Evolutionary conservation across 2,329 filamentous ascomycete species (phyloP), one percentile per base, ranked within the genome.

Genomic region (Sarocladium oryzae): DNA sequence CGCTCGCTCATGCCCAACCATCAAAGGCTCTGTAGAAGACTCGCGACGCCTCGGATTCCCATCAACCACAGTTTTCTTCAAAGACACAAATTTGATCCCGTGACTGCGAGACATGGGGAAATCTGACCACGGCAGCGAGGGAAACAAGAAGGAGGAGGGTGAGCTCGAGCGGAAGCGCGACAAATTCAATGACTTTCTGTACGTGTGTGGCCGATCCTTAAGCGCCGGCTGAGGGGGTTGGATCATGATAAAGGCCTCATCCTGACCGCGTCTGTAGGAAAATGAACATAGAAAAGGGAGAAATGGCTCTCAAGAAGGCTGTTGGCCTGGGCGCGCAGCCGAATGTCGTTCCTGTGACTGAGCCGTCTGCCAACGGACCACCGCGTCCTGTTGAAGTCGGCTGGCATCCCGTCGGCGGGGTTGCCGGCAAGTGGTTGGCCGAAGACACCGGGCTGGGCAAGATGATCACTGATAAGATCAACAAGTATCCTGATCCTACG

Each of bases 341-440:
- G n/a, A 69, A 65, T 32, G 63, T 53, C 1, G 57, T 69, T 11
- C 66, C 66, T 2, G 50, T 61, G 15, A 56, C 56, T 1, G 50
- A 62, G 0, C 65, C 66, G 0, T 43, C 58, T 2, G 52, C 66
- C 40, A 56, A 68, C 40, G 64, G 59, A n/a, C 58, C 60, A 2
- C 40, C 61, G 21, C 60, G 66, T 0, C 60, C 63, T 0, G 77
- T 81, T 26, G 67, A 75, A 57, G 71, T 82, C 23, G 78, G 77
- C 20, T 82, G 78, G 78, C 78, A 81, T 60, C 78, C 78, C 1
- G 77, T 82, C 6, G 76, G 71, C 15, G 78, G 78, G 0, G 64
- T 75, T 16, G 75, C 75, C 0, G 78, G 77, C 36, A 79, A 78
- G 57, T 81, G 78, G 77, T 76, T 81, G 49, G 77, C 77, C 13